phyloP scores from a whole-genome alignment of 345 rosid species.

The Eucalyptus marginata region DNA sequence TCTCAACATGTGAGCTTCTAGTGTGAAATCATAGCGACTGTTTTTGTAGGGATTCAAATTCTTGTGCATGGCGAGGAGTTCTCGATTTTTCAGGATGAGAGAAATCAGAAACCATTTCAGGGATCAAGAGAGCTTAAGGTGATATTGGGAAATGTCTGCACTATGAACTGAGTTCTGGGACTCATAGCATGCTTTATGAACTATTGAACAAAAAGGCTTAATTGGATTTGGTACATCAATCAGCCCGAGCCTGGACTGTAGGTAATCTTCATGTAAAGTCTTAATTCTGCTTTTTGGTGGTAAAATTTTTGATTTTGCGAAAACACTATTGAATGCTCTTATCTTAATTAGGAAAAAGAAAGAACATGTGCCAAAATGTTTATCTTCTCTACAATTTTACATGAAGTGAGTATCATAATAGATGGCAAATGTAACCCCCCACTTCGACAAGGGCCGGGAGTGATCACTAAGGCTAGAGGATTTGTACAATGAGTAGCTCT shows the following conservation, averaged over 20 bases:
- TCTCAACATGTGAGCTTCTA: background rate
- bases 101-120: conserved; percentile 26
- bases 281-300: too few species aligned
- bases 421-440: too few species aligned
- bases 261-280: conserved; percentile 9
- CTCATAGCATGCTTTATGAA: conserved; percentile 52
- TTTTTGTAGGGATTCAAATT: conserved; percentile 57
- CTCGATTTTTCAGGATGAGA: conserved; percentile 48
- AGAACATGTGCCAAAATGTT: too few species aligned
- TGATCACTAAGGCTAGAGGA: too few species aligned
- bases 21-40: background rate
- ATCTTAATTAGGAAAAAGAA: too few species aligned
- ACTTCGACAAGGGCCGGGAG: too few species aligned
- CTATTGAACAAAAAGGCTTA: conserved; percentile 29
- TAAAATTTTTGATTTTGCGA: too few species aligned
- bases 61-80: conserved; percentile 80
- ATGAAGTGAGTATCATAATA: too few species aligned
- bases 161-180: conserved; percentile 30
- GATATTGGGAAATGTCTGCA: conserved; percentile 62
- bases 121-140: conserved; percentile 37
- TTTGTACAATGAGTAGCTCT: too few species aligned
- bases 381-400: too few species aligned
- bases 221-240: conserved; percentile 74
- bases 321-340: too few species aligned
- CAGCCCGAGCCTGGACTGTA: conserved; percentile 51